Evolutionary conservation across 2,329 filamentous ascomycete species (phyloP).

Genomic region (Fusarium albosuccineum): DNA sequence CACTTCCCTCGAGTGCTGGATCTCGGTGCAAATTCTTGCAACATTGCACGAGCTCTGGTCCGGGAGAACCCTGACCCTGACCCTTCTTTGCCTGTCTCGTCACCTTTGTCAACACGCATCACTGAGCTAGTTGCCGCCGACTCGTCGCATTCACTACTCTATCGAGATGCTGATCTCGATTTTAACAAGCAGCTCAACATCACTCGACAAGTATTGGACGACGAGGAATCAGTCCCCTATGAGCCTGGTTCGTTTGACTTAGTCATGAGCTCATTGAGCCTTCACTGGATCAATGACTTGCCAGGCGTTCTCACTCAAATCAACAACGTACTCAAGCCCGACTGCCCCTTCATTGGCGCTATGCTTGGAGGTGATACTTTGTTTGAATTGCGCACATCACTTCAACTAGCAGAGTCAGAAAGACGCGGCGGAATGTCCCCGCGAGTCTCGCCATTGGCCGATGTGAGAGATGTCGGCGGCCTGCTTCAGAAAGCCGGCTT

Average conservation of each 20-base stretch:
- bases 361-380: constrained; percentile 97
- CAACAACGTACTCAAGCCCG: constrained; percentile 88
- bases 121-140: constrained; percentile 84
- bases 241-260: constrained; percentile 85
- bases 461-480: constrained; percentile 91
- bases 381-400: constrained; percentile 90
- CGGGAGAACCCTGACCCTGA: constrained; percentile 75
- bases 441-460: constrained; percentile 90
- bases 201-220: constrained; percentile 78
- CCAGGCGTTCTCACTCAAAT: constrained; percentile 87
- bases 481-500: constrained; percentile 89
- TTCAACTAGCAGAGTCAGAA: constrained; percentile 93
- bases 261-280: constrained; percentile 86
- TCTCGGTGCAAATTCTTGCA: constrained; percentile 95
- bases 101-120: constrained; percentile 79
- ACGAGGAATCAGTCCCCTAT: constrained; percentile 82
- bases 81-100: constrained; percentile 66
- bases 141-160: constrained; percentile 80
- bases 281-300: constrained; percentile 99
- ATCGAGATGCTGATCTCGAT: constrained; percentile 80
- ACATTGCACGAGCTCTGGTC: constrained; percentile 86
- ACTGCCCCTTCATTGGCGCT: constrained; percentile 91
- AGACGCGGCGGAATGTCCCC: constrained; percentile 91
- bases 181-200: constrained; percentile 83
- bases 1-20: constrained; percentile 88